Conservation (phyloP, 108 stramenopile species). For the Cyclotella atomus region DNA sequence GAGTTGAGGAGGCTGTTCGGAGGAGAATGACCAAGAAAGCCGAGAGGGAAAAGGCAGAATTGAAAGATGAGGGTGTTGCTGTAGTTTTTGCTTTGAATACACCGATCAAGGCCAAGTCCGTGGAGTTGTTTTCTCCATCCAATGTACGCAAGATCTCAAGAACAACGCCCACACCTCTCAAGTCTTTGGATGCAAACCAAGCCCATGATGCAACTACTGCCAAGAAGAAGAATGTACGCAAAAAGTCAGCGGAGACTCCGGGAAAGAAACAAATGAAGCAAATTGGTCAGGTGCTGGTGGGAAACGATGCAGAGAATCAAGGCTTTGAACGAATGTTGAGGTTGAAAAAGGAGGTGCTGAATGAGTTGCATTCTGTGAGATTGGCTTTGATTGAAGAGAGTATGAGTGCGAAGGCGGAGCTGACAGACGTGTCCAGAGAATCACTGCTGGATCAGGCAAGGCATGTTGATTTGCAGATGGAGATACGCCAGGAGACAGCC, state of each 20-base stretch:
- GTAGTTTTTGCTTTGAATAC: neutral
- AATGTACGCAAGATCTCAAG: slow-evolving; percentile 39
- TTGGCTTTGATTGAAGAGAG: slow-evolving; percentile 19
- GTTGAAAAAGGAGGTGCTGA: slow-evolving; percentile 38
- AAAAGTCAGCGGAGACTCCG: neutral
- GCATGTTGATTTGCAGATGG: slow-evolving; percentile 11
- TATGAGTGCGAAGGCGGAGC: neutral
- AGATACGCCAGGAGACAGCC: slow-evolving; percentile 1
- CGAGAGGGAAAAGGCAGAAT: neutral
- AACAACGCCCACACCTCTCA: neutral
- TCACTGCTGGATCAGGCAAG: slow-evolving; percentile 7
- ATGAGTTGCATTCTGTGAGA: slow-evolving; percentile 39
- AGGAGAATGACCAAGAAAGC: slow-evolving; percentile 1
- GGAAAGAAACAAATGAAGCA: neutral
- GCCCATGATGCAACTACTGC: slow-evolving; percentile 4
- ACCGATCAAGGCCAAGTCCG: neutral
- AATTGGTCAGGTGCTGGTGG: slow-evolving; percentile 37
- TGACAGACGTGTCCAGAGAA: neutral
- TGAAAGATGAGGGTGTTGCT: neutral
- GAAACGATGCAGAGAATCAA: slow-evolving; percentile 6
- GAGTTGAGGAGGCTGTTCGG: neutral
- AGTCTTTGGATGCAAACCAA: neutral
- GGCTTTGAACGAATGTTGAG: slow-evolving; percentile 41
- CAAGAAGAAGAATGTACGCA: slow-evolving; percentile 10
- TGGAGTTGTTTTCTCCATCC: slow-evolving; percentile 39